Evolutionary conservation across 2,329 filamentous ascomycete genomes (phyloP).

Genomic region (Epichloe typhina): DNA sequence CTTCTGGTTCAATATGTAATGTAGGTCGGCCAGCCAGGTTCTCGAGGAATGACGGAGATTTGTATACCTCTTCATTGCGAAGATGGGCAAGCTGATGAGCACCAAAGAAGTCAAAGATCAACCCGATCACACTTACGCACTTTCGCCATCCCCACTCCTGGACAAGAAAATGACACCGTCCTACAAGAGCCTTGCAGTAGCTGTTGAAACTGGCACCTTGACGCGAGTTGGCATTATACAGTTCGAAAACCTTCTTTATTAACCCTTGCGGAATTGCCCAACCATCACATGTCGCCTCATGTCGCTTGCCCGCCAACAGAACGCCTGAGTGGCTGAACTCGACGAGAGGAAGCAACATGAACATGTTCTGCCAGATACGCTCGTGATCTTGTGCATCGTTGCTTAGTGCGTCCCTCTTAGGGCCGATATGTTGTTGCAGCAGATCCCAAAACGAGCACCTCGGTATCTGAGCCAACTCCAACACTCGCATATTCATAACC

Average conservation of each 20-base stretch:
- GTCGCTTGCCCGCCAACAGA: constrained; percentile 22
- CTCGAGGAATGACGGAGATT: constrained; percentile 48
- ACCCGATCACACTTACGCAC: constrained; percentile 42
- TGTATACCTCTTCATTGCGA: constrained; percentile 49
- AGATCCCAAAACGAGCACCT: constrained; percentile 49
- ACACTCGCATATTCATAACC: constrained; percentile 42
- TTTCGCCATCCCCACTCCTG: constrained; percentile 53
- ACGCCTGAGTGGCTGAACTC: constrained; percentile 46
- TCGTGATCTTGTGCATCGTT: constrained; percentile 38
- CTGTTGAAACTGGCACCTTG: constrained; percentile 51
- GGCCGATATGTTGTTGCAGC: constrained; percentile 29
- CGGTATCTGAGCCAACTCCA: constrained; percentile 37
- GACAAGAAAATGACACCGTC: constrained; percentile 49
- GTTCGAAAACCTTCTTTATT: constrained; percentile 41
- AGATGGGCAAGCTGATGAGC: constrained; percentile 47
- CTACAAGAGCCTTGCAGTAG: constrained; percentile 46
- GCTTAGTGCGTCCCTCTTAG: constrained; percentile 19
- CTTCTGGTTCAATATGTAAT: constrained; percentile 37
- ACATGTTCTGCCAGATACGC: constrained; percentile 42
- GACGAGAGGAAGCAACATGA: constrained; percentile 45
- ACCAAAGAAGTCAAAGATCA: constrained; percentile 56
- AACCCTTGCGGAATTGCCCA: constrained; percentile 47
- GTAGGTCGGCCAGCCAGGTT: constrained; percentile 33
- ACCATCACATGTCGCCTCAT: constrained; percentile 31
- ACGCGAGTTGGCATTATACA: constrained; percentile 41